These are phyloP conservation scores for Ophiostoma sp. DNA, from an alignment of 2,329 filamentous ascomycete species.

Conservation along the genomic window DNA sequence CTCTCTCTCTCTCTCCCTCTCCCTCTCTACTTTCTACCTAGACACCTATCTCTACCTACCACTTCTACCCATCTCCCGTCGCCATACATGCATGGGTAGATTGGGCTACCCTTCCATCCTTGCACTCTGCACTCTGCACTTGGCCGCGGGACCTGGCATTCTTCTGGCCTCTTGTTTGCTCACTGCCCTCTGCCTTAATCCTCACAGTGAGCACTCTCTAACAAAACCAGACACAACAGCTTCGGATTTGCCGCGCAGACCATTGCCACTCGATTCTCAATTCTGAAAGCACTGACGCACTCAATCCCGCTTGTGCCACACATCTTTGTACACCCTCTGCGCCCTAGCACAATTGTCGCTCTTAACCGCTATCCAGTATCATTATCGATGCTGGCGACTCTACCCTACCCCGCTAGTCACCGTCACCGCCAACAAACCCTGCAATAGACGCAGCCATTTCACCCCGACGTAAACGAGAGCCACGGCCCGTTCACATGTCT, in stretches of 20 bases:
- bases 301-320: background rate
- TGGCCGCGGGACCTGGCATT: background rate
- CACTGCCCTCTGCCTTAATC: background rate
- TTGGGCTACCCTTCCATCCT: background rate
- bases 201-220: background rate
- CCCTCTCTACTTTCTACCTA: background rate
- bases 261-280: background rate
- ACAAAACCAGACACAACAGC: background rate
- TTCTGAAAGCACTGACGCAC: background rate
- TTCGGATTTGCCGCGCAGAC: background rate
- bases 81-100: background rate
- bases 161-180: background rate
- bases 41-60: background rate
- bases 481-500: background rate
- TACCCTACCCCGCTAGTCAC: conserved; percentile 14
- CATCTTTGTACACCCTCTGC: background rate
- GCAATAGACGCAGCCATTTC: background rate
- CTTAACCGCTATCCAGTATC: background rate
- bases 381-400: background rate
- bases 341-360: background rate
- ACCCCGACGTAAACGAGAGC: background rate
- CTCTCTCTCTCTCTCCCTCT: background rate
- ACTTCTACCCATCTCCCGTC: background rate
- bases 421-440: conserved; percentile 8
- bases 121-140: background rate